A percentile compares a stretch with the other conserved stretches of the same genome.
These are phyloP conservation scores for Dacryopinax primogenitus DNA, from an alignment of 768 basidiomycete genomes.

Conservation along the genomic window DNA sequence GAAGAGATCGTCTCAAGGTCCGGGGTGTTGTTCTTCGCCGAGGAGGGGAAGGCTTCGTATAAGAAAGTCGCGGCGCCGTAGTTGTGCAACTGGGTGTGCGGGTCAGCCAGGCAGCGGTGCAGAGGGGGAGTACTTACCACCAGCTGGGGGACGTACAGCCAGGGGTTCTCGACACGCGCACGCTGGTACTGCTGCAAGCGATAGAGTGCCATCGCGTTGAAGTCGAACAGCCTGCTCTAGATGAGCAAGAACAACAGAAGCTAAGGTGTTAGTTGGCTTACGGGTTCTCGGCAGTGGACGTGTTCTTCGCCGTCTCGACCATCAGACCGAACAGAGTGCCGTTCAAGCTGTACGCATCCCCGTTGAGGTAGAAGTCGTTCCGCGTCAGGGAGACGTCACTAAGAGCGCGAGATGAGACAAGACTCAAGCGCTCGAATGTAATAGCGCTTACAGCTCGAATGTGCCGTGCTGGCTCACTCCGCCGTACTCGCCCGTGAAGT, in stretches of 20 bases:
- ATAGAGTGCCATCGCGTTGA: neutral
- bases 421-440: neutral
- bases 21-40: slow-evolving; percentile 13
- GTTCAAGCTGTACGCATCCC: neutral
- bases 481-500: slow-evolving; percentile 9
- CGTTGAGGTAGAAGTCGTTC: neutral
- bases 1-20: slow-evolving; percentile 16
- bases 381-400: neutral
- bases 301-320: neutral
- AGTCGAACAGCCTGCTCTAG: neutral
- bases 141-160: neutral
- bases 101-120: neutral
- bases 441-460: slow-evolving; percentile 12
- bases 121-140: neutral
- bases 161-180: slow-evolving; percentile 1
- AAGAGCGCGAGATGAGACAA: neutral
- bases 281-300: neutral
- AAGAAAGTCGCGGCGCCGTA: slow-evolving; percentile 2
- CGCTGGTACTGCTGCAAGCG: slow-evolving; percentile 6
- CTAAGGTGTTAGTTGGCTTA: neutral
- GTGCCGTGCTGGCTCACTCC: slow-evolving; percentile 14
- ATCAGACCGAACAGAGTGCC: slow-evolving; percentile 1
- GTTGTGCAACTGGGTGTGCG: neutral
- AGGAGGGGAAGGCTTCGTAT: slow-evolving; percentile 9
- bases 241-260: too few relatives aligned